Percentiles rank a stretch among this genome's conserved stretches.
phyloP scores from a whole-genome alignment of 129 eudicot genomes.

The Pulicaria dysenterica region DNA sequence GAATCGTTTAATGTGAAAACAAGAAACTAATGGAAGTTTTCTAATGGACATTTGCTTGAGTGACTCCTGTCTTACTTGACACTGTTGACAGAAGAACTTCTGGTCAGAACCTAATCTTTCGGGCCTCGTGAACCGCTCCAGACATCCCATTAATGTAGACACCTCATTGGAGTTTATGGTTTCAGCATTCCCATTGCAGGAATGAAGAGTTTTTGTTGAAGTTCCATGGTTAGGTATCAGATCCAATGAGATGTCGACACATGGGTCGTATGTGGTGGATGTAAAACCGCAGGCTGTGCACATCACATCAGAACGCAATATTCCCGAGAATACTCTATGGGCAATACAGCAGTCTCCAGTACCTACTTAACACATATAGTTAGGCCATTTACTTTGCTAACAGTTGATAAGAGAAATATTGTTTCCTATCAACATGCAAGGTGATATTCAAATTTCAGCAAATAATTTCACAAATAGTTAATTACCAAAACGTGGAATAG shows the following conservation, averaged over 20 bases:
- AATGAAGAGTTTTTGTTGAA: constrained; percentile 39
- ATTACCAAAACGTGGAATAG: constrained; percentile 32
- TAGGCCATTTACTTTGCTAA: too few relatives aligned
- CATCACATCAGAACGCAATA: constrained; percentile 87
- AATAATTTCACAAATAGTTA: constrained; percentile 11
- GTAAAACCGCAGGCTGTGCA: constrained; percentile 90
- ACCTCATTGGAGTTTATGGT: constrained; percentile 25
- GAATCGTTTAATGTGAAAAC: constrained; percentile 90
- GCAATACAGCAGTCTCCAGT: constrained; percentile 93
- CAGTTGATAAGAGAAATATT: not conserved
- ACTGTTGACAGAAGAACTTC: constrained; percentile 83
- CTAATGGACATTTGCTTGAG: constrained; percentile 90
- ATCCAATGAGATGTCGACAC: constrained; percentile 90
- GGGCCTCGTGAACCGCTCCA: constrained; percentile 81
- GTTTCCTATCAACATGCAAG: not conserved
- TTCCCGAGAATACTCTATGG: constrained; percentile 90
- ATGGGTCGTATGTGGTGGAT: constrained; percentile 88
- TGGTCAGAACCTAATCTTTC: constrained; percentile 92
- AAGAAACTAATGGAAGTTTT: constrained; percentile 80
- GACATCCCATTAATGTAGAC: constrained; percentile 73
- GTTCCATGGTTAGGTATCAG: constrained; percentile 55
- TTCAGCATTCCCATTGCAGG: constrained; percentile 41
- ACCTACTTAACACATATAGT: constrained; percentile 35
- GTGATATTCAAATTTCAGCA: constrained; percentile 15
- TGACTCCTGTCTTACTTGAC: constrained; percentile 84